Evolutionary conservation across 179 eudicot genomes (phyloP), one percentile per base, ranked within the genome.

Genomic region (Gypsophila paniculata): DNA sequence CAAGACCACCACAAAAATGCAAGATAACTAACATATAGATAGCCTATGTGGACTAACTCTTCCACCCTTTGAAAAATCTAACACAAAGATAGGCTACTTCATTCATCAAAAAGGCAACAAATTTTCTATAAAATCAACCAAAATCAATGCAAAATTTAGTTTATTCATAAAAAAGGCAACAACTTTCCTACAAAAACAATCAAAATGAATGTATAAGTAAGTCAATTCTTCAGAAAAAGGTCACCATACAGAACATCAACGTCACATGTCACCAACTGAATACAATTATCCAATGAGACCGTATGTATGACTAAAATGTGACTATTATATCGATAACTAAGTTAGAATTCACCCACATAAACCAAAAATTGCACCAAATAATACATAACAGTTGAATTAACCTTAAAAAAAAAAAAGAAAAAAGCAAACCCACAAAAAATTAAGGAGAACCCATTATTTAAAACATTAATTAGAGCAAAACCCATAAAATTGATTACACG

Each of bases 381-480:
- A 13, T 42, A 1, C 29, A 73, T 36, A 4, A 23, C 64, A 65
- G 58, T 54, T 58, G 46, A 65, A 65, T 8, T 65, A 39, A 21
- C 53, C 6, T 3, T 55, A 34, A 6, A 66, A 26, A 2, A 75
- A 74, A 42, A 8, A 32, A 0, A 10, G 66, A 48, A 71, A 49
- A 2, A 29, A 58, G 13, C 22, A 76, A 10, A 77, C 75, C 75
- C 76, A 77, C 57, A 59, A 71, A 25, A 71, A 59, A 60, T 60
- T 13, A 4, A 44, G 53, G 17, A 61, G 38, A 61, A 66, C 79
- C 82, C 78, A 75, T 63, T 18, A 67, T 8, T 4, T 60, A 44
- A 8, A 71, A 19, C 34, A 9, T 21, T 34, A 57, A 14, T 21
- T 29, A 58, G 2, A 22, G 1, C 17, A 70, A 25, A 64, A 57